Percentiles rank a stretch among this genome's conserved stretches.
phyloP scores from a whole-genome alignment of 2,329 filamentous ascomycete species.

The Verticillium nubilum region DNA sequence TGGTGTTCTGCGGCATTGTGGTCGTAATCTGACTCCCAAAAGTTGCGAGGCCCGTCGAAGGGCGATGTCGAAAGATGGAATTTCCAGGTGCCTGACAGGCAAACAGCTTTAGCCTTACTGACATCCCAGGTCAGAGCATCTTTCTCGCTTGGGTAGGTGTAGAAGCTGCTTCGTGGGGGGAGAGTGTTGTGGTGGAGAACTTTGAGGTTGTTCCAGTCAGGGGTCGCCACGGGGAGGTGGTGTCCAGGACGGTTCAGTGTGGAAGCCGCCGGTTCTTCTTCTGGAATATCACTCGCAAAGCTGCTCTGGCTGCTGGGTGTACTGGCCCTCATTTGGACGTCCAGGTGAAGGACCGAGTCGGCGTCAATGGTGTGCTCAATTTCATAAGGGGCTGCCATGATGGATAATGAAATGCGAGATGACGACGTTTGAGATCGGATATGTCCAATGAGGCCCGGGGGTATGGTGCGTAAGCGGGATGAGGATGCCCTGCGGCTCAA shows the following conservation, averaged over 20 bases:
- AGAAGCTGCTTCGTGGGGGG: slow-evolving; percentile 49
- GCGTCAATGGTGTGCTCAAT: not conserved
- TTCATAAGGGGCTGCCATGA: not conserved
- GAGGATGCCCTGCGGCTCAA: not conserved
- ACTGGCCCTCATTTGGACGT: not conserved
- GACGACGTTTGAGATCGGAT: no score
- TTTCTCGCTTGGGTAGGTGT: slow-evolving; percentile 39
- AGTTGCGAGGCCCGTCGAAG: slow-evolving; percentile 35
- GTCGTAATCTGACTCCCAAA: slow-evolving; percentile 30
- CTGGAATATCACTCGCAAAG: slow-evolving; percentile 6
- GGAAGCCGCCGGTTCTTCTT: not conserved
- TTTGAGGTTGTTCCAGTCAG: slow-evolving; percentile 56
- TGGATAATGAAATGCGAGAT: not conserved
- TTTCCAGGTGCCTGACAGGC: slow-evolving; percentile 50
- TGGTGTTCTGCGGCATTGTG: slow-evolving; percentile 24
- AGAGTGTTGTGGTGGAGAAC: slow-evolving; percentile 53
- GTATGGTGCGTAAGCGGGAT: not conserved
- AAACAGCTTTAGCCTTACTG: slow-evolving; percentile 29
- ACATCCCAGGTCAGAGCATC: slow-evolving; percentile 41
- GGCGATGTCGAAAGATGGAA: slow-evolving; percentile 44
- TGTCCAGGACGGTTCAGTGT: not conserved
- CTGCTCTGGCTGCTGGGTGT: not conserved
- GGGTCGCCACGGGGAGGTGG: slow-evolving; percentile 14
- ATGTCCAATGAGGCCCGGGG: no score
- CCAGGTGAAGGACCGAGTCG: not conserved